phyloP scores from a whole-genome alignment of 139 green algal genomes.

The Tetratostichococcus sp. region DNA sequence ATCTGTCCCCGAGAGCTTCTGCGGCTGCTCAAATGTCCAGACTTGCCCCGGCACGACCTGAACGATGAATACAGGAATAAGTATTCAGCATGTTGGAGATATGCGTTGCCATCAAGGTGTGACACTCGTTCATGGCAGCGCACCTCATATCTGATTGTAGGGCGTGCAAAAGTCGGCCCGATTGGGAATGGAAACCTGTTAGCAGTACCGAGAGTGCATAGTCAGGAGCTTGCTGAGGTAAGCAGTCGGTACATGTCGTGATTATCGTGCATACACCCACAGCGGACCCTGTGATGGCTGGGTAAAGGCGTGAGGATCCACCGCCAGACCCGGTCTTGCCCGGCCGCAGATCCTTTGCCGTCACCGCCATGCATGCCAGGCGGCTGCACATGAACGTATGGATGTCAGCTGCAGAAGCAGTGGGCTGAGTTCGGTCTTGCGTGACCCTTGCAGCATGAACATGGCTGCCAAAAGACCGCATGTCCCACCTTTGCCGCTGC shows the following conservation, averaged over 20 bases:
- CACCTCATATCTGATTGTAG: conserved; percentile 35
- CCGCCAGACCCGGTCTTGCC: neutral
- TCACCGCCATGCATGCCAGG: neutral
- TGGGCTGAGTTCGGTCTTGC: no score
- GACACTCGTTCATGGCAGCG: no score
- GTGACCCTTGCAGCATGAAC: no score
- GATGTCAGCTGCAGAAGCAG: neutral
- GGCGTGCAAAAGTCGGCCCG: conserved; percentile 46
- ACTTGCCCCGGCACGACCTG: conserved; percentile 64
- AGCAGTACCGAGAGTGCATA: no score
- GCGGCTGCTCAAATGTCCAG: conserved; percentile 90
- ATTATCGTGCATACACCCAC: no score
- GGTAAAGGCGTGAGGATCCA: neutral
- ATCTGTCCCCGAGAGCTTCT: conserved; percentile 57
- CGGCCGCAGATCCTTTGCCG: neutral
- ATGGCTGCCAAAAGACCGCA: no score
- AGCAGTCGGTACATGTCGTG: no score
- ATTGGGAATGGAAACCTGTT: conserved; percentile 80
- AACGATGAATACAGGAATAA: neutral
- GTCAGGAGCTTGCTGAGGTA: no score
- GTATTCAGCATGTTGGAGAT: neutral
- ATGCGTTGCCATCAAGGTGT: no score
- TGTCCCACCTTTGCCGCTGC: no score
- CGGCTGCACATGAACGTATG: neutral
- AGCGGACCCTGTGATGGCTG: conserved; percentile 61